These are phyloP conservation scores for Sechiopsis laciniata DNA, from an alignment of 306 rosid genomes.

Conservation along the genomic window DNA sequence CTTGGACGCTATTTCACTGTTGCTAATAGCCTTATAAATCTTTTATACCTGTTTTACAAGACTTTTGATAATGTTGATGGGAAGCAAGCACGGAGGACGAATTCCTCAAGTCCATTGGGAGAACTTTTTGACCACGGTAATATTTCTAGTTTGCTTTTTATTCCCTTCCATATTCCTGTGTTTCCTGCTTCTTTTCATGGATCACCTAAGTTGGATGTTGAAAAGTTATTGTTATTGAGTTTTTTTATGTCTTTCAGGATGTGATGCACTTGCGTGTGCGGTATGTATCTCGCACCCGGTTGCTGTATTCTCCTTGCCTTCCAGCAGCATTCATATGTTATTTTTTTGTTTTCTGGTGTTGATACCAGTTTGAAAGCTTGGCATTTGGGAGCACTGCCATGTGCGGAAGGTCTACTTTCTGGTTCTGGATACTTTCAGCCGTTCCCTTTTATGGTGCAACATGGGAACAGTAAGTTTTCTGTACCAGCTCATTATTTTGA, in stretches of 20 bases:
- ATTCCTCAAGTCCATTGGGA: slow-evolving; percentile 91
- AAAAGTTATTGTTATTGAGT: neutral
- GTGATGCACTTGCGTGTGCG: slow-evolving; percentile 97
- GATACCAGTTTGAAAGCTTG: slow-evolving; percentile 64
- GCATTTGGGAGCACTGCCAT: slow-evolving; percentile 95
- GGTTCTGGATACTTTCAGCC: slow-evolving; percentile 95
- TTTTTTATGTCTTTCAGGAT: slow-evolving; percentile 59
- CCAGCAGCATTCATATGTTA: neutral
- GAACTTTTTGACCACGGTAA: slow-evolving; percentile 96
- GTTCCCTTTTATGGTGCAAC: slow-evolving; percentile 89
- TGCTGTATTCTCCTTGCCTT: slow-evolving; percentile 6
- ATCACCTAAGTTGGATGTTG: slow-evolving; percentile 14
- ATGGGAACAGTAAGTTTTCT: slow-evolving; percentile 86
- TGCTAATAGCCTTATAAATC: neutral
- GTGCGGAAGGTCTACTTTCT: slow-evolving; percentile 84
- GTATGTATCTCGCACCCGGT: slow-evolving; percentile 38
- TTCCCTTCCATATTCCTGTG: neutral
- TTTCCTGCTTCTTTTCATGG: slow-evolving; percentile 3
- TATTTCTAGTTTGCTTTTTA: slow-evolving; percentile 5
- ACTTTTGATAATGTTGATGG: slow-evolving; percentile 99
- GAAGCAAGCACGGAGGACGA: slow-evolving; percentile 97
- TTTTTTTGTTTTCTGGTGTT: slow-evolving; percentile 15
- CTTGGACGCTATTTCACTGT: neutral
- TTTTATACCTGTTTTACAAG: slow-evolving; percentile 32
- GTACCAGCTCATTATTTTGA: slow-evolving; percentile 5